Base-by-base conservation (phyloP, 176 grass and related monocot genomes). In the Phoenix roebelenii region DNA sequence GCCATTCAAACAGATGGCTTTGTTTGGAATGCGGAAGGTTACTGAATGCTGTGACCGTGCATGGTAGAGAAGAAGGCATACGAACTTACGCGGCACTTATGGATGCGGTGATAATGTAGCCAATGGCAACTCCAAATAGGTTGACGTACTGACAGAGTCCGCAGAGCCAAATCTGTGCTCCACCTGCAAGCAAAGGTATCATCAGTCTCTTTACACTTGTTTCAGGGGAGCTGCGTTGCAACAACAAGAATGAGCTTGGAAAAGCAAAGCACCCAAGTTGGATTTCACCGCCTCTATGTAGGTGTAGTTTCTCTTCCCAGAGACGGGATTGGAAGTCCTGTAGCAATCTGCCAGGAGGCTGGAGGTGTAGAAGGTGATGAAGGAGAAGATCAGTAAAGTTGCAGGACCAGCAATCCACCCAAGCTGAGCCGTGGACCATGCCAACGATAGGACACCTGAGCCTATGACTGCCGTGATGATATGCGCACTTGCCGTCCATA, bases 391-490 rank as follows among this genome's bases (percentile, higher is more conserved):
- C 29, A 85, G 19, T 23, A 90, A 50, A 18, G 86, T 80, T 17
- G 79, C 7, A 0, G 86, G 72, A 0, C 92, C 92, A 0, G 72
- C 75, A 18, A 90, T 15, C 92, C 92, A 96, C 22, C 92, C 92
- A 0, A 96, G 87, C 57, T 96, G 92, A 3, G 92, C 77, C 18
- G 64, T 96, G 3, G 92, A 79, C 92, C 92, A 96, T 19, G 83
- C 87, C 3, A 96, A 77, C 18, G 92, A 90, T 16, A 96, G 92
- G 64, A 96, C 87, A 0, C 92, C 92, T 0, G 92, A 96, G 35
- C 92, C 92, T n/a, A 96, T 90, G 26, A 96, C 92, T 0, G 92
- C 87, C 22, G 92, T 96, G 75, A 96, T 87, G 59, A 96, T 96
- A 74, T 96, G 92, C 0, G 92, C 86, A 26, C 92, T 90, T 3